Base-by-base conservation (phyloP, 1,139 yeast species). In the Wickerhamomyces sp. region DNA sequence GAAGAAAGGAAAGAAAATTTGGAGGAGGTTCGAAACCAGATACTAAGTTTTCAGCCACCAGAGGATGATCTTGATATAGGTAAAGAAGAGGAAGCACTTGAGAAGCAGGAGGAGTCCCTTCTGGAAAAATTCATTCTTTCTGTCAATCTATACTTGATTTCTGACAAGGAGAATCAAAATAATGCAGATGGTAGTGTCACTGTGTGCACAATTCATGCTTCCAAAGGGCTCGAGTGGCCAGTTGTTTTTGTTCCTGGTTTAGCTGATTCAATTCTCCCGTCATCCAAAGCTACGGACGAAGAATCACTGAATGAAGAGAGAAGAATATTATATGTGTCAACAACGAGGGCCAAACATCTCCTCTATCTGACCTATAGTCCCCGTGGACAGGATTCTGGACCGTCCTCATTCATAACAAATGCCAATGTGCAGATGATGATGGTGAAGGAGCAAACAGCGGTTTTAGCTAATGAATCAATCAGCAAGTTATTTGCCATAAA, bases 181-280 rank as follows among this genome's bases (percentile, higher is more conserved):
- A 51, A 46, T 2, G 41, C 45, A 11, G 48, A 48, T 10, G 58
- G 52, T 7, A 57, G 52, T 14, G 72, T 77, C 1, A 65, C 74
- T 0, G 62, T 79, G 1, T 82, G 91, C 0, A 93, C 98, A 0
- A 84, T 93, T 13, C 99, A 93, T 63, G 89, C 91, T 0, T 81
- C 98, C 2, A 93, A 93, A 60, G 98, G 98, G 1, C 69, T 90
- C 6, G 98, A 93, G 63, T 93, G 98, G 98, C 93, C 95, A 0
- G 78, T 86, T 7, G 97, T 93, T 0, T 87, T 89, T 59, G 76
- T 89, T 11, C 91, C 95, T 0, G 83, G 85, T 0, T 66, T 85
- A 29, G 70, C 78, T 14, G 87, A 84, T 42, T 80, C 81, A 1
- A 59, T 72, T 8, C 65, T 82, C n/a, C 90, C 89, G 27, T 77